Evolutionary conservation across 371 early-diverging fungal species (phyloP).

Genomic region (Phascolomyces articulosus): DNA sequence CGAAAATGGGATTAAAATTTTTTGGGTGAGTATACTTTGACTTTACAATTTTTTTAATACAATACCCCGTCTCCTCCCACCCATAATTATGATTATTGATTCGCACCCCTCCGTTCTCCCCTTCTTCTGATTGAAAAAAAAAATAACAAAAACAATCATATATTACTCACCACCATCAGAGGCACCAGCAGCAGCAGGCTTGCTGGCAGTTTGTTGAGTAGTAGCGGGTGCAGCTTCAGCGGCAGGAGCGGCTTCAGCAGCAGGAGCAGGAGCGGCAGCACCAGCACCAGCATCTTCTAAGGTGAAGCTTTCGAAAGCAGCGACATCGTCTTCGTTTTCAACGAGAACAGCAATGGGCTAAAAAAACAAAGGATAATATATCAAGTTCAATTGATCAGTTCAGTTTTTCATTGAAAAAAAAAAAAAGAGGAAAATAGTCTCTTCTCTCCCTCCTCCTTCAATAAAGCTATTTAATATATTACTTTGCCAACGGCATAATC

Average conservation of each 20-base stretch:
- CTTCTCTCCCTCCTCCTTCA: too few relatives aligned
- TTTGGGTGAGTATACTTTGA: neutral
- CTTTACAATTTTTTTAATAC: neutral
- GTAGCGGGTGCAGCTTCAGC: conserved; percentile 31
- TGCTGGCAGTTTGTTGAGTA: conserved; percentile 30
- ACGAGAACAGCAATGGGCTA: conserved; percentile 93
- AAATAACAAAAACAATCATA: neutral
- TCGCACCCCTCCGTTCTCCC: neutral
- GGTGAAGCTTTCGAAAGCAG: conserved; percentile 83
- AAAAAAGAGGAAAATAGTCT: too few relatives aligned
- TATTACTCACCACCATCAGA: conserved; percentile 52
- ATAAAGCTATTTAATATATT: too few relatives aligned
- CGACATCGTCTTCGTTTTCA: conserved; percentile 88
- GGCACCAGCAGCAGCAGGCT: conserved; percentile 45
- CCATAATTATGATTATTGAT: neutral
- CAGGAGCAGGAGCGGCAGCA: conserved; percentile 46
- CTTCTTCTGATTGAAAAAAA: too few relatives aligned
- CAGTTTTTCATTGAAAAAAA: neutral
- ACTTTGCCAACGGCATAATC: conserved; percentile 81
- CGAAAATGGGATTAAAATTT: neutral
- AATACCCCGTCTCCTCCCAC: neutral
- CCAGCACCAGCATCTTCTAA: conserved; percentile 52
- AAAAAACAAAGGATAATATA: neutral
- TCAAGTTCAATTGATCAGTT: conserved; percentile 49
- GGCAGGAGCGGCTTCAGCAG: conserved; percentile 29